phyloP scores from a whole-genome alignment of 1,284 basidiomycete species.

The Boletus sp. region DNA sequence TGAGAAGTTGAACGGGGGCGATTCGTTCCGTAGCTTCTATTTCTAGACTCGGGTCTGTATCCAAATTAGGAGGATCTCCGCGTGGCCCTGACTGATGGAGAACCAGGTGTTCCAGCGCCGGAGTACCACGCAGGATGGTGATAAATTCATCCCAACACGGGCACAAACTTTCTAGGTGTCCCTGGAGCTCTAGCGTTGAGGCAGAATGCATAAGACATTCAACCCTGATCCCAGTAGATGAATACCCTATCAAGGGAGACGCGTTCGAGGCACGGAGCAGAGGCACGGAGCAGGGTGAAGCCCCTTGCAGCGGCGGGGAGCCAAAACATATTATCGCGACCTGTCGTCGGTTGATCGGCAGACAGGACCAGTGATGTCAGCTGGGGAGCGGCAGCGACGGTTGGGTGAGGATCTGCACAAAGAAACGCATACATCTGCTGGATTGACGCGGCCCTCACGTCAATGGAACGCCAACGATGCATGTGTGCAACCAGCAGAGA shows the following conservation, averaged over 20 bases:
- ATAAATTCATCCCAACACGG: not conserved
- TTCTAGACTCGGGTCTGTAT: not conserved
- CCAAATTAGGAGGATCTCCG: not conserved
- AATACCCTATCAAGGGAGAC: not conserved
- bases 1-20: not conserved
- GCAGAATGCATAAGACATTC: not conserved
- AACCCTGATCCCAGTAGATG: not conserved
- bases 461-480: not conserved
- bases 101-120: not conserved
- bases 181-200: not conserved
- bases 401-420: not conserved
- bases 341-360: not conserved
- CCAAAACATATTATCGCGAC: not conserved
- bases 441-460: not conserved
- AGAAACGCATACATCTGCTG: not conserved
- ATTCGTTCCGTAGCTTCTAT: not conserved
- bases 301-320: not conserved
- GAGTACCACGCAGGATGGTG: not conserved
- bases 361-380: not conserved
- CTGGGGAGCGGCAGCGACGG: not conserved
- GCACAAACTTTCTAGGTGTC: not conserved
- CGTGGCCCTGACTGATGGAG: not conserved
- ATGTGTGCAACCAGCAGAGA: not conserved
- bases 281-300: not conserved
- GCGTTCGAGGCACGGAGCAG: not conserved